A percentile compares a stretch with the other conserved stretches of the same genome.
Evolutionary conservation across 169 alveolate species (phyloP).

Genomic region (Cryptosporidium ubiquitum): DNA sequence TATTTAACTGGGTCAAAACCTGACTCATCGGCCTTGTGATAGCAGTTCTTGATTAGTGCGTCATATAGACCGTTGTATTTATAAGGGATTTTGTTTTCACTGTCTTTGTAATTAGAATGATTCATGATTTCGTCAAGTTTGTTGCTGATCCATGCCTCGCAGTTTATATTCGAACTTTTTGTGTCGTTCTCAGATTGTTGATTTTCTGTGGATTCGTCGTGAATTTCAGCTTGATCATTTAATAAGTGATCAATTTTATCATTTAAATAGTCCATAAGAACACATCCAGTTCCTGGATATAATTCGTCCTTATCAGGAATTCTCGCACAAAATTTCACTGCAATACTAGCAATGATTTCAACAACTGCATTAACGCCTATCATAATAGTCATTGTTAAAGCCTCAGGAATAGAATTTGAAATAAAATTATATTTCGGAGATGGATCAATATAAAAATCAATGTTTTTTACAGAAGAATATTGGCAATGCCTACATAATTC

Average conservation of each 20-base stretch:
- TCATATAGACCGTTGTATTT: background rate
- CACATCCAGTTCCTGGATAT: slow-evolving; percentile 65
- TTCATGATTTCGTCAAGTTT: slow-evolving; percentile 24
- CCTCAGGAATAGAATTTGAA: slow-evolving; percentile 9
- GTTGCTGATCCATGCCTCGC: slow-evolving; percentile 1
- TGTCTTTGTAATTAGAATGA: background rate
- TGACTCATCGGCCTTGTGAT: slow-evolving; percentile 5
- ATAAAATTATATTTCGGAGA: slow-evolving; percentile 32
- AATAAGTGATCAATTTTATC: slow-evolving; percentile 36
- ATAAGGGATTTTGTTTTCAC: background rate
- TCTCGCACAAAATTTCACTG: slow-evolving; percentile 51
- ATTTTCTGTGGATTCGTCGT: background rate
- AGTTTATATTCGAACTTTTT: background rate
- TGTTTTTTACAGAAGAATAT: background rate
- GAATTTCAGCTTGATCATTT: background rate
- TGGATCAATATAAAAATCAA: background rate
- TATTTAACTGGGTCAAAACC: slow-evolving; percentile 36
- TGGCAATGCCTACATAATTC: background rate
- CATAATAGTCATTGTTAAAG: slow-evolving; percentile 47
- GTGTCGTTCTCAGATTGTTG: background rate
- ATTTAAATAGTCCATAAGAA: slow-evolving; percentile 46
- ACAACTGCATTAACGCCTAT: slow-evolving; percentile 54
- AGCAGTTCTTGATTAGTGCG: slow-evolving; percentile 18
- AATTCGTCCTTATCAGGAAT: slow-evolving; percentile 54
- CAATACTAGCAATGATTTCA: slow-evolving; percentile 49